These are phyloP conservation scores for Trypanosoma grayi DNA, from an alignment of 208 protist species.

Conservation along the genomic window DNA sequence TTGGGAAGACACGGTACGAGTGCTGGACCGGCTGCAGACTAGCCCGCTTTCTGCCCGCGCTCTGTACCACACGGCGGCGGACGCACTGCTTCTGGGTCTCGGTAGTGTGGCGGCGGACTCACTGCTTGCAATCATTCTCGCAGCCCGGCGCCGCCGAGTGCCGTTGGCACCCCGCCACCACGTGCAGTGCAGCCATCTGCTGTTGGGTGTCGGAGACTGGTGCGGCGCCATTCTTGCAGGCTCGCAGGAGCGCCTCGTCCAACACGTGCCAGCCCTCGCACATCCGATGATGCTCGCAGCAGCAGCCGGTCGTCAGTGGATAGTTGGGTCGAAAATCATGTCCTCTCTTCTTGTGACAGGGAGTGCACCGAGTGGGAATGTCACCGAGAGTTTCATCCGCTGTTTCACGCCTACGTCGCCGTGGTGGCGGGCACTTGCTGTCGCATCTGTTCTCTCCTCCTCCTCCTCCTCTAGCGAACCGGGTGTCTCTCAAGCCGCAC, in stretches of 20 bases:
- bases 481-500: neutral
- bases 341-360: slow-evolving; percentile 15
- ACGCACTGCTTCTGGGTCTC: slow-evolving; percentile 35
- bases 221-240: slow-evolving; percentile 2
- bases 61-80: slow-evolving; percentile 50
- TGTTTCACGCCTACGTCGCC: slow-evolving; percentile 19
- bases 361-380: neutral
- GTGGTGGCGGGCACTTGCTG: slow-evolving; percentile 23
- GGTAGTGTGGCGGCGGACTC: slow-evolving; percentile 8
- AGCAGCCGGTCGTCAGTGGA: slow-evolving; percentile 8
- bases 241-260: slow-evolving; percentile 23
- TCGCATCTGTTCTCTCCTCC: slow-evolving; percentile 14
- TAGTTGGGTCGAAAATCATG: slow-evolving; percentile 16
- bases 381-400: slow-evolving; percentile 21
- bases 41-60: slow-evolving; percentile 51
- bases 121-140: slow-evolving; percentile 22
- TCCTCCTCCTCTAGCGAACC: slow-evolving; percentile 4
- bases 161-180: slow-evolving; percentile 23
- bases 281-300: slow-evolving; percentile 23
- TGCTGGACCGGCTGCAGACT: slow-evolving; percentile 53
- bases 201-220: slow-evolving; percentile 22
- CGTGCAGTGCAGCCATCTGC: slow-evolving; percentile 18
- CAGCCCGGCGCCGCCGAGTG: slow-evolving; percentile 22
- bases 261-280: slow-evolving; percentile 8
- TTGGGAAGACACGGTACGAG: slow-evolving; percentile 35